Percentiles rank a stretch among this genome's conserved stretches.
These are phyloP conservation scores for Leishmania lainsoni DNA, from an alignment of 208 protist genomes.

Conservation along the genomic window DNA sequence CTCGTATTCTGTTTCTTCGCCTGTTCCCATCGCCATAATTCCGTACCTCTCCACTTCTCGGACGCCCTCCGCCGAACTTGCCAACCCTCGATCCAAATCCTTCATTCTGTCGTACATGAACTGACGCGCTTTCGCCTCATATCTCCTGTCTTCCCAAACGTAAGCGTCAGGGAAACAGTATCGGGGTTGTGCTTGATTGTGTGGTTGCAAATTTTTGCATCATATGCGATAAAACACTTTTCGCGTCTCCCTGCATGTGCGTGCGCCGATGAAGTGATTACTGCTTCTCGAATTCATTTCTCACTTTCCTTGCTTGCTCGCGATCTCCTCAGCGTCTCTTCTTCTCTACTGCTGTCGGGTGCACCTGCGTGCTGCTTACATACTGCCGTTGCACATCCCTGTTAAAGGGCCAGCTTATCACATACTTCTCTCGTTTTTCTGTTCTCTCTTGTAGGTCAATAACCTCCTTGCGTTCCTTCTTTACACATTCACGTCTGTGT, in stretches of 20 bases:
- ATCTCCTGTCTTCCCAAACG: slow-evolving; percentile 7
- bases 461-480: background rate
- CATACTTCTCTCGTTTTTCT: background rate
- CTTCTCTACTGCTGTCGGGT: background rate
- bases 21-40: background rate
- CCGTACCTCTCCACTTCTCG: background rate
- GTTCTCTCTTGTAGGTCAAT: background rate
- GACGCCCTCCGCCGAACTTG: background rate
- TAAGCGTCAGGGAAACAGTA: background rate
- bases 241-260: background rate
- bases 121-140: background rate
- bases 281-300: background rate
- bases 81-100: too few species aligned
- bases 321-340: background rate
- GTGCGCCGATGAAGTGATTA: background rate
- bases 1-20: background rate
- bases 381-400: background rate
- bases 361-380: background rate
- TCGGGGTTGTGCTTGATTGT: background rate
- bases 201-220: background rate
- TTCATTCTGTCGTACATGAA: background rate
- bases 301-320: background rate
- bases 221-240: background rate
- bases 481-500: background rate
- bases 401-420: background rate